Evolutionary conservation across 2,329 filamentous ascomycete species (phyloP), one percentile per base, ranked within the genome.

Genomic region (Cordyceps tenuipes): DNA sequence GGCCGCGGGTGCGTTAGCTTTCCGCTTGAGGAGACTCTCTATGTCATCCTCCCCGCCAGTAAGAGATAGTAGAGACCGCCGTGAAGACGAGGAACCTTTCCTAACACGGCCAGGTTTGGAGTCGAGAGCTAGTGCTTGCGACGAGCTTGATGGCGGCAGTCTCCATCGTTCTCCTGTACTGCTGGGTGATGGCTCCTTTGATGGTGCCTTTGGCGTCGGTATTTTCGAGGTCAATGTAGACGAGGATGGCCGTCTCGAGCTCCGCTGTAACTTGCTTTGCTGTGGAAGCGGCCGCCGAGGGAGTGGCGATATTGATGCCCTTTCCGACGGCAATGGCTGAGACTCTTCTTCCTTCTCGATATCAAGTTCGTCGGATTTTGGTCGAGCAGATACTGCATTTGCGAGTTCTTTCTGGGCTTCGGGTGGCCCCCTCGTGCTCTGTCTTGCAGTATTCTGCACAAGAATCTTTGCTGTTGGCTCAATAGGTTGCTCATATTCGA

Each of bases 1-100:
- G 19, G 39, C 23, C 23, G 54, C 19, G 31, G 31, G 12, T 21
- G 3, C 23, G 15, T 41, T 26, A 4, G 39, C 17, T n/a, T 57
- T 52, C 31, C 23, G 31, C 39, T 47, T 41, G 26, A 39, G 43
- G 15, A 54, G 26, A 23, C 51, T 36, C 23, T 62, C 60, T 43
- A 50, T 36, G 15, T 59, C 56, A 5, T 59, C 60, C 36, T 59
- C 55, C 26, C 51, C 60, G 26, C 17, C 47, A 10, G 59, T 19
- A 13, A 62, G 56, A 6, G 60, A 62, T 10, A 62, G 36, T 6
- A 62, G 55, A 15, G 60, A 62, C n/a, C 56, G 55, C 6, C 60
- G 55, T 10, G 48, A 51, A 15, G 59, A 57, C 12, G 54, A 59
- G n/a, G 44, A 44, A 19, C 19, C 29, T 23, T 51, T 43, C 21